Evolutionary conservation across 148 eudicot genomes (phyloP), one percentile per base, ranked within the genome.

Genomic region (Simmondsia chinensis): DNA sequence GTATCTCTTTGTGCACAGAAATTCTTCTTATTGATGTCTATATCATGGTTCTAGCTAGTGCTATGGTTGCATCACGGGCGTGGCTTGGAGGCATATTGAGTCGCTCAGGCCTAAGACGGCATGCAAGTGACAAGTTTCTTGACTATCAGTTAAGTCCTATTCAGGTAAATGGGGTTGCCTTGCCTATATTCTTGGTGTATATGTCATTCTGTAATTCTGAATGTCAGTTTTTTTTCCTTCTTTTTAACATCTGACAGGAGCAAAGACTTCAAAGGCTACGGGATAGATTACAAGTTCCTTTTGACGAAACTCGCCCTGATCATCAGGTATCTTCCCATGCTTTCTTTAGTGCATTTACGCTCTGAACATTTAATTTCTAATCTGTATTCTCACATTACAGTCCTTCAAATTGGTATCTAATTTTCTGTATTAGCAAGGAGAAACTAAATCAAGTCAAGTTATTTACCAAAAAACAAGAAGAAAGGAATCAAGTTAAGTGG

Each of bases 1-100:
- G 5, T 20, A 30, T 33, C 31, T 37, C 12, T n/a, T 23, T 26
- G 6, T 46, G 19, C 17, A 46, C 46, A 39, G 37, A 19, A 43
- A n/a, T 32, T 28, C 30, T 72, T 22, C 35, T 31, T 7, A 63
- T 50, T 39, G 20, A 56, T 63, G 43, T 37, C 9, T 24, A 11
- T 38, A 57, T 55, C 29, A 18, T 69, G 64, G 58, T 55, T 81
- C 34, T 64, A 91, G 99, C 75, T 72, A 79, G 54, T 76, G 94
- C 95, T 75, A 85, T 91, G 95, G 83, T 85, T 74, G 99, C 88
- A 68, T 54, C 94, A 56, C 76, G 86, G 64, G 55, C 99, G 70
- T 91, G 95, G 95, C 63, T 91, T 58, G 82, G 80, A 44, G 93
- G 86, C 68, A 60, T 91, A 46, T 74, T 91, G 31, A 69, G 50